Base-by-base conservation (phyloP, 2,329 filamentous ascomycete species). In the Atkinsonella hypoxylon region DNA sequence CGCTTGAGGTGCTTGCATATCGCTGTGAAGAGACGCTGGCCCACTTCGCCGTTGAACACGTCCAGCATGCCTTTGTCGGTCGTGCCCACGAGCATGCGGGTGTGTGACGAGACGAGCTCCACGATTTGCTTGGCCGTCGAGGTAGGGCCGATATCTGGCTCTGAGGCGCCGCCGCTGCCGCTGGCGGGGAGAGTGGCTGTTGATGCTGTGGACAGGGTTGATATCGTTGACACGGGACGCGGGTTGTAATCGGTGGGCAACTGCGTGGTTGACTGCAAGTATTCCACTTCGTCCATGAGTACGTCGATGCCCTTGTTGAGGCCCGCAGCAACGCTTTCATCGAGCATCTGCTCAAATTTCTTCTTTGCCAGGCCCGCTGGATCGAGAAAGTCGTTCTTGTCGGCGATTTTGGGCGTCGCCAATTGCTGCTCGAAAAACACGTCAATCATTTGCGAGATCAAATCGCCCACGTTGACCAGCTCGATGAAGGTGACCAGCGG, bases 401-500 rank as follows among this genome's bases (percentile, higher is more conserved):
- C 91, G 1, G 86, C 86, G 49, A 98, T 82, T 60, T 87, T 87
- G 13, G 86, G 80, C 1, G 81, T 79, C 6, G 89, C 82, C 30
- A 98, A 78, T 69, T 98, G 93, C 69, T 97, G 93, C 64, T 95
- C 87, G 68, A 95, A 98, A 64, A 98, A 98, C 34, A 98, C 89
- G 64, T 98, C 93, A 52, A 98, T 82, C 93, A 98, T 98, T 66
- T 98, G 93, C 53, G 94, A 89, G 59, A 98, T 98, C 52, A 98
- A 76, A 65, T 98, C 93, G 52, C 93, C 93, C 1, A 98, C 91
- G 63, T 98, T 98, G 65, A 98, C 93, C 30, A 98, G 79, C 69
- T 98, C 93, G 54, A 98, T 81, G 61, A 98, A 98, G 0, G 88
- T 96, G 44, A 96, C 89, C 4, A 98, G 77, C 2, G 93, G 93